Conservation (phyloP, 495 filamentous ascomycete species). For the Xylaria sp. region DNA sequence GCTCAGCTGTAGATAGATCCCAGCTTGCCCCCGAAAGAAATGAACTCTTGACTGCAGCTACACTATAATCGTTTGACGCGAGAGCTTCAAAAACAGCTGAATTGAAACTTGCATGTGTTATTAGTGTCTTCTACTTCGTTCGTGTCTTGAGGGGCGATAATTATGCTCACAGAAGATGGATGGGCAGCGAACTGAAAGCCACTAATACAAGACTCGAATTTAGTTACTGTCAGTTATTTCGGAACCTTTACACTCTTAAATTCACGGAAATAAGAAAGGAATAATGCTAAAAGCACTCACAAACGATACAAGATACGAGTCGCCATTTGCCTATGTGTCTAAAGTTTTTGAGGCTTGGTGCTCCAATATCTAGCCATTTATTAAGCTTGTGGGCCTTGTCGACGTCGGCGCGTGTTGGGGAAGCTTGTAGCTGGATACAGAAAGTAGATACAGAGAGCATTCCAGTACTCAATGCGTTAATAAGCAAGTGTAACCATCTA, state of each 20-base stretch:
- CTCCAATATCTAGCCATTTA: conserved; percentile 52
- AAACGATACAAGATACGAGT: conserved; percentile 38
- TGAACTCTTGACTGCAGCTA: conserved; percentile 41
- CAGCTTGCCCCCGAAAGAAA: conserved; percentile 35
- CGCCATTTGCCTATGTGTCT: conserved; percentile 36
- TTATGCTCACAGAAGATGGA: conserved; percentile 41
- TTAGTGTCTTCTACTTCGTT: not conserved
- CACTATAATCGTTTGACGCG: conserved; percentile 45
- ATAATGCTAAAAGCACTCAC: not conserved
- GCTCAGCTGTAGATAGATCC: conserved; percentile 23
- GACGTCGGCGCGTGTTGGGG: conserved; percentile 49
- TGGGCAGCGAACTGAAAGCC: conserved; percentile 42
- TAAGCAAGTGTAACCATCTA: not conserved
- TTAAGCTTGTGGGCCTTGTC: conserved; percentile 43
- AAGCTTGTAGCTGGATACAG: conserved; percentile 47
- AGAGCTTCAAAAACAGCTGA: conserved; percentile 51
- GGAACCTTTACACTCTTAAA: not conserved
- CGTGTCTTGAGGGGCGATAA: not conserved
- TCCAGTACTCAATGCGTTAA: not conserved
- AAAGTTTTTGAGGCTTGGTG: conserved; percentile 48
- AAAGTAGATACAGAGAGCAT: not conserved
- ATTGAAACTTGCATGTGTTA: conserved; percentile 44
- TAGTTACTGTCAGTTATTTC: not conserved
- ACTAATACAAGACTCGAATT: conserved; percentile 19
- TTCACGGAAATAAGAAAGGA: not conserved